These are phyloP conservation scores for Capsicum pubescens DNA, from an alignment of 257 asterid species.

Conservation along the genomic window DNA sequence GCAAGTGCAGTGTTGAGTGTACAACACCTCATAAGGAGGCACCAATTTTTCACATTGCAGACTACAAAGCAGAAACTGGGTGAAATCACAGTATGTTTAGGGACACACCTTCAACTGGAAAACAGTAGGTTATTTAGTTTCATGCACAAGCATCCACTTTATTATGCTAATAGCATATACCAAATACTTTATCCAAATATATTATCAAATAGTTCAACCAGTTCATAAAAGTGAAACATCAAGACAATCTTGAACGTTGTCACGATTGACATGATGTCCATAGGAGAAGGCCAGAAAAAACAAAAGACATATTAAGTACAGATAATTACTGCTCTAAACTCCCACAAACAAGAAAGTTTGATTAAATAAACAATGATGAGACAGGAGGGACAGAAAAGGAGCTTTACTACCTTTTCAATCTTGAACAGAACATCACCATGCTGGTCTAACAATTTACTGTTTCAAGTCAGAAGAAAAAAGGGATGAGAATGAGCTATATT, in stretches of 20 bases:
- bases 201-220: background rate
- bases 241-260: background rate
- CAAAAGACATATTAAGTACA: background rate
- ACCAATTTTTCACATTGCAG: slow-evolving; percentile 69
- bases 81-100: slow-evolving; percentile 66
- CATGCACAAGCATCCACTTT: background rate
- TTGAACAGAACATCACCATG: slow-evolving; percentile 37
- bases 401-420: slow-evolving; percentile 34
- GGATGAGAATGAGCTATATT: slow-evolving; percentile 38
- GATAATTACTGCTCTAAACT: background rate
- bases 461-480: slow-evolving; percentile 20
- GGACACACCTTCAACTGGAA: no score
- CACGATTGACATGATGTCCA: background rate
- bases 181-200: slow-evolving; percentile 1
- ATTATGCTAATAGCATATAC: background rate
- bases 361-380: background rate
- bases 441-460: slow-evolving; percentile 34
- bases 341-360: slow-evolving; percentile 11
- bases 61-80: slow-evolving; percentile 83
- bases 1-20: background rate
- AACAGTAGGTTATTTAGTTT: background rate
- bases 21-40: slow-evolving; percentile 68
- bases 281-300: background rate
- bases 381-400: slow-evolving; percentile 22
- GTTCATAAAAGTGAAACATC: background rate